A percentile compares a stretch with the other conserved stretches of the same genome.
Evolutionary conservation across 2,329 filamentous ascomycete genomes (phyloP).

Genomic region (Aureobasidium pullulans): DNA sequence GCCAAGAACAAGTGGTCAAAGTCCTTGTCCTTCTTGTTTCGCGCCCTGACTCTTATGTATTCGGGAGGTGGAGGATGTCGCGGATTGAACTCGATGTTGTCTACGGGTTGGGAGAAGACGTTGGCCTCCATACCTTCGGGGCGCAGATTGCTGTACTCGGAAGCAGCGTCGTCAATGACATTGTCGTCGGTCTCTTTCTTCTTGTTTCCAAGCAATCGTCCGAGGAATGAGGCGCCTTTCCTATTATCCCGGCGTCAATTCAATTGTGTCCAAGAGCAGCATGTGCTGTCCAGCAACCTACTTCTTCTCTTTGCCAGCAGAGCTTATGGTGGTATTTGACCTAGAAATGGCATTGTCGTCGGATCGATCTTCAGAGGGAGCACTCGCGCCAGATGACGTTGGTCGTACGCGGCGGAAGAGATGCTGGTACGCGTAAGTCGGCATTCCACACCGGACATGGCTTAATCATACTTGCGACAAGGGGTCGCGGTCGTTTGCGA

Average conservation of each 20-base stretch:
- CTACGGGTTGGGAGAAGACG: constrained; percentile 71
- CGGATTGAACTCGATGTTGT: constrained; percentile 68
- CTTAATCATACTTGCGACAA: constrained; percentile 53
- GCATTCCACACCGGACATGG: not conserved
- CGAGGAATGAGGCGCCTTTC: constrained; percentile 85
- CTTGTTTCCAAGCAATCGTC: constrained; percentile 72
- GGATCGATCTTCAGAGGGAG: constrained; percentile 41
- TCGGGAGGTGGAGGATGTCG: constrained; percentile 80
- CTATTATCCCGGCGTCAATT: constrained; percentile 39
- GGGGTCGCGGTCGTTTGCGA: constrained; percentile 47
- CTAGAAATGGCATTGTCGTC: constrained; percentile 5
- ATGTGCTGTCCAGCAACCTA: not conserved
- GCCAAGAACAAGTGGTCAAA: constrained; percentile 87
- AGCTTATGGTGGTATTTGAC: constrained; percentile 11
- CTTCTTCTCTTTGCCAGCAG: constrained; percentile 10
- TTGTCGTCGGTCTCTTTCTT: constrained; percentile 48
- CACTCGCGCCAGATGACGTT: constrained; percentile 26
- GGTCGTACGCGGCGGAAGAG: constrained; percentile 51
- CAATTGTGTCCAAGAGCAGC: not conserved
- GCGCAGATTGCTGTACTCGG: constrained; percentile 45
- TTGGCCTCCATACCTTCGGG: constrained; percentile 76
- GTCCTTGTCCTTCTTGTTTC: constrained; percentile 72
- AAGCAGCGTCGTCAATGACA: constrained; percentile 28
- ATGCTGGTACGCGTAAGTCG: constrained; percentile 32
- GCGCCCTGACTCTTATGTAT: constrained; percentile 78